These are phyloP conservation scores for Trichoderma atrobrunneum DNA, from an alignment of 2,329 filamentous ascomycete genomes.

Conservation along the genomic window DNA sequence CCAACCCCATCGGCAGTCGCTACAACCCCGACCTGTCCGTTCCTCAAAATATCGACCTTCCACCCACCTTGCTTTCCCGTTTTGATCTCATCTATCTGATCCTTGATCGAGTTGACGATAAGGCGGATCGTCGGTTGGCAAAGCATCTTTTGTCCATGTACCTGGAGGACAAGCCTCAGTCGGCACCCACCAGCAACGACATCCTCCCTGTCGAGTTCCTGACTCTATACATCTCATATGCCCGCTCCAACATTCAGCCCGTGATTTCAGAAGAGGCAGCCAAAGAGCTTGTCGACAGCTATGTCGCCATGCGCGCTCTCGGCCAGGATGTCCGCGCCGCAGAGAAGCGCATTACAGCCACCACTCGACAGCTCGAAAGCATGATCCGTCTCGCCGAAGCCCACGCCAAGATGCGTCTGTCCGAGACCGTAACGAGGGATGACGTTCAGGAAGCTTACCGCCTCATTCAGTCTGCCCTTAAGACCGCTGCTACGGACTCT, in stretches of 20 bases:
- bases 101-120: constrained; percentile 89
- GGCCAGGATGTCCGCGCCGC: constrained; percentile 82
- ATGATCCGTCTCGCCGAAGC: constrained; percentile 98
- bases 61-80: constrained; percentile 88
- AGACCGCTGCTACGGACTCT: constrained; percentile 93
- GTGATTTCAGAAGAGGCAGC: constrained; percentile 75
- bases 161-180: constrained; percentile 88
- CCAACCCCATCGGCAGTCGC: constrained; percentile 95
- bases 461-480: constrained; percentile 88
- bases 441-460: constrained; percentile 91
- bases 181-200: constrained; percentile 69
- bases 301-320: constrained; percentile 92
- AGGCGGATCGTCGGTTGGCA: constrained; percentile 80
- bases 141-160: constrained; percentile 96
- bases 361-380: constrained; percentile 91
- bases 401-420: constrained; percentile 95
- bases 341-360: constrained; percentile 96
- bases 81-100: constrained; percentile 98
- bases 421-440: constrained; percentile 67
- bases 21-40: constrained; percentile 96
- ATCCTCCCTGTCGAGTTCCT: constrained; percentile 92
- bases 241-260: constrained; percentile 81
- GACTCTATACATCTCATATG: constrained; percentile 95
- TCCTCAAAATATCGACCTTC: constrained; percentile 96
- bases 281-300: constrained; percentile 79